Conservation (phyloP, 306 rosid genomes). For the apple (Malus domestica) region ASM211411v1 NC_041803.1:8690001-8690500, state of each 20-base stretch:
- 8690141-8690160: not conserved
- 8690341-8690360: slow-evolving; percentile 41
- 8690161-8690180: not conserved
- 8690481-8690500: not conserved
- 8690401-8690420: slow-evolving; percentile 41
- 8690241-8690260: not conserved
- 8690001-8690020: not conserved
- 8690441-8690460: not conserved
- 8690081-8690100: not conserved
- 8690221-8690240: not conserved
- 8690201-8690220: not conserved
- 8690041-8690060: not conserved
- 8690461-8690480: not conserved
- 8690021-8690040: not conserved
- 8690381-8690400: slow-evolving; percentile 50
- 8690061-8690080: not conserved
- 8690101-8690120: not conserved
- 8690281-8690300: not conserved
- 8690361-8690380: slow-evolving; percentile 34
- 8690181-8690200: not conserved
- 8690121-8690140: not conserved
- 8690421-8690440: not conserved
- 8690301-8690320: not conserved
- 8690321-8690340: not conserved
- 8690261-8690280: not conserved